Evolutionary conservation across 2,329 filamentous ascomycete genomes (phyloP), one percentile per base, ranked within the genome.

Genomic region (Sporothrix inflata): DNA sequence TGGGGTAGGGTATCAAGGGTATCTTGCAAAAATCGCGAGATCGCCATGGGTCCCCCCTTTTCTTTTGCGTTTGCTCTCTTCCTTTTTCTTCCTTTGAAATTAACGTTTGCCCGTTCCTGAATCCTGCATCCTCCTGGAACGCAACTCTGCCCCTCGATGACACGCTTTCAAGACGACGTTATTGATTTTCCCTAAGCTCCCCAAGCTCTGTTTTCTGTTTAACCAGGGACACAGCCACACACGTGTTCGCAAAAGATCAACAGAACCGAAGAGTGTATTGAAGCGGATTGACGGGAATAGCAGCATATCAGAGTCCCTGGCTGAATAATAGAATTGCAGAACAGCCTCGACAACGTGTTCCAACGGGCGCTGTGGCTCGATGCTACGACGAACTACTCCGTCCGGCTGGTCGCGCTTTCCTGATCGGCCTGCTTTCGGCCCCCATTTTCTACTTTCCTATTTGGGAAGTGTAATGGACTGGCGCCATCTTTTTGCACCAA

Each of bases 371-470:
- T 55, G 24, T 27, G 24, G 24, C 51, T 21, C 24, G 38, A 65
- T 65, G 40, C 38, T n/a, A 65, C 60, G 40, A 65, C 16, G 21
- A 45, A 19, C 21, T 45, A 6, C 12, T 63, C 57, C 38, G 40
- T 16, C 60, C 11, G 12, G 60, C 21, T 19, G 60, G 45, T 67
- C 45, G 63, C 63, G 40, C 42, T 21, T 67, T 67, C 63, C 27
- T 24, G 47, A 21, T 55, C n/a, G 34, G 19, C n/a, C 55, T 47
- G n/a, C 11, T 14, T 21, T 51, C 12, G 19, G 47, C 21, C 38
- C 40, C 55, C 27, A 12, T 14, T 55, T 57, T 63, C 34, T 63
- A 55, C 55, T 57, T 72, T 55, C 71, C 71, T 72, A 72, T 47
- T 72, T 21, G 57, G 71, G 71, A 72, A 60, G 51, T 69, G 53